These are phyloP conservation scores for Exophiala bonariae DNA, from an alignment of 2,329 filamentous ascomycete species.

Conservation along the genomic window DNA sequence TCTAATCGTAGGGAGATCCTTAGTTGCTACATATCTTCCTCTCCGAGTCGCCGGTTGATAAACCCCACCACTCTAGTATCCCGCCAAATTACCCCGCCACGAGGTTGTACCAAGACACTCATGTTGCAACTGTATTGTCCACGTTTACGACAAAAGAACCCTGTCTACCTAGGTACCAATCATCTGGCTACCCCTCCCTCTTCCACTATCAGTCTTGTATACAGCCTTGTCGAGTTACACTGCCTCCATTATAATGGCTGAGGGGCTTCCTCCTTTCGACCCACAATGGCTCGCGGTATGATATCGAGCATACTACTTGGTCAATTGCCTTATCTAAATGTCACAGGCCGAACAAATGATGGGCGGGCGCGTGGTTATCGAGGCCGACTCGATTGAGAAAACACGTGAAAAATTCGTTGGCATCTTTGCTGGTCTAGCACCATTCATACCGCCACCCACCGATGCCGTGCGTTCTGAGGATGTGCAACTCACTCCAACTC, in stretches of 20 bases:
- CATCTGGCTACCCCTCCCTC: too few relatives aligned
- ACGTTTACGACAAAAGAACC: too few relatives aligned
- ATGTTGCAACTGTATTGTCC: too few relatives aligned
- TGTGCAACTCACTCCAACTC: neutral
- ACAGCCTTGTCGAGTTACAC: too few relatives aligned
- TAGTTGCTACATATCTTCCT: too few relatives aligned
- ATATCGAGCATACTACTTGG: neutral
- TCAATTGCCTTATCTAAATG: neutral
- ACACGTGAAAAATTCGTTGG: slow-evolving; percentile 1
- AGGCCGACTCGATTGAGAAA: slow-evolving; percentile 3
- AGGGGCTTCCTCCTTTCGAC: slow-evolving; percentile 4
- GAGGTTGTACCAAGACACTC: too few relatives aligned
- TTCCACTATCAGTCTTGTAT: too few relatives aligned
- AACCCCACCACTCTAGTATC: too few relatives aligned
- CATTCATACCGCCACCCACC: slow-evolving; percentile 5
- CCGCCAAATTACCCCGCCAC: too few relatives aligned
- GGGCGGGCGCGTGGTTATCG: slow-evolving; percentile 4
- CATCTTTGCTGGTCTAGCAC: slow-evolving; percentile 1
- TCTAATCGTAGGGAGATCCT: too few relatives aligned
- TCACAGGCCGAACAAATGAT: slow-evolving; percentile 7
- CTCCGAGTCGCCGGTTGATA: too few relatives aligned
- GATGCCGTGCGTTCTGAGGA: slow-evolving; percentile 4
- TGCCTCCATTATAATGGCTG: neutral
- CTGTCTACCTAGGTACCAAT: too few relatives aligned
- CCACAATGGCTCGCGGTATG: slow-evolving; percentile 9